These are phyloP conservation scores for Suillus subluteus DNA, from an alignment of 768 basidiomycete genomes.

Conservation along the genomic window DNA sequence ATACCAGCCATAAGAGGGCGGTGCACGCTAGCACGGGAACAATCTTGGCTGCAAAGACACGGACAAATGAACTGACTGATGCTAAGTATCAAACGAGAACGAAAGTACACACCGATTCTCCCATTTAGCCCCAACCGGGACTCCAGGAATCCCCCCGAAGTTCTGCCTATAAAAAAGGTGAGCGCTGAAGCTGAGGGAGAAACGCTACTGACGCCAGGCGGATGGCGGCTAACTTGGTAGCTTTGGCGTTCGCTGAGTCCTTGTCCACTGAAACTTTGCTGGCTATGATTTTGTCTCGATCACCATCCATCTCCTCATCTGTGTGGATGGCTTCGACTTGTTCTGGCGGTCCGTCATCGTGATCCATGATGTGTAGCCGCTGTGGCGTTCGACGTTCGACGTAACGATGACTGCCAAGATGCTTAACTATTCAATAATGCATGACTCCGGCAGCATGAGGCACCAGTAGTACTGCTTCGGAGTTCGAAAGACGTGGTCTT, in stretches of 20 bases:
- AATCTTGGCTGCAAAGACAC: slow-evolving; percentile 9
- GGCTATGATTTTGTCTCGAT: not conserved
- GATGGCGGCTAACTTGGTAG: not conserved
- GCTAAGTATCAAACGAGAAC: not conserved
- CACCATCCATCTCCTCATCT: not conserved
- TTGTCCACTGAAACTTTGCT: not conserved
- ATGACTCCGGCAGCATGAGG: not conserved
- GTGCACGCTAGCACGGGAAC: slow-evolving; percentile 24
- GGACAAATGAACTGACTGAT: not conserved
- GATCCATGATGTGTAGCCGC: not conserved
- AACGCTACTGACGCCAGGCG: slow-evolving; percentile 1
- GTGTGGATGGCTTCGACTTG: not conserved
- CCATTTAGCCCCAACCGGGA: slow-evolving; percentile 28
- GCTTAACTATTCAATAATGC: not conserved
- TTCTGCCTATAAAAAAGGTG: slow-evolving; percentile 17
- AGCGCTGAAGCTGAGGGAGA: not conserved
- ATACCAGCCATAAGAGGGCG: slow-evolving; percentile 22
- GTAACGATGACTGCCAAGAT: not conserved
- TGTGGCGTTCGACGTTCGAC: not conserved
- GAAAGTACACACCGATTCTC: slow-evolving; percentile 18
- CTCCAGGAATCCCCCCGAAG: slow-evolving; percentile 29
- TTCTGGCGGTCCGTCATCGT: too few species aligned
- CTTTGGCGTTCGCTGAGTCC: not conserved
- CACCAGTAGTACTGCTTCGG: not conserved
- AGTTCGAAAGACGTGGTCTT: not conserved